phyloP scores from a whole-genome alignment of 208 protist species.

The Naegleria fowleri region DNA sequence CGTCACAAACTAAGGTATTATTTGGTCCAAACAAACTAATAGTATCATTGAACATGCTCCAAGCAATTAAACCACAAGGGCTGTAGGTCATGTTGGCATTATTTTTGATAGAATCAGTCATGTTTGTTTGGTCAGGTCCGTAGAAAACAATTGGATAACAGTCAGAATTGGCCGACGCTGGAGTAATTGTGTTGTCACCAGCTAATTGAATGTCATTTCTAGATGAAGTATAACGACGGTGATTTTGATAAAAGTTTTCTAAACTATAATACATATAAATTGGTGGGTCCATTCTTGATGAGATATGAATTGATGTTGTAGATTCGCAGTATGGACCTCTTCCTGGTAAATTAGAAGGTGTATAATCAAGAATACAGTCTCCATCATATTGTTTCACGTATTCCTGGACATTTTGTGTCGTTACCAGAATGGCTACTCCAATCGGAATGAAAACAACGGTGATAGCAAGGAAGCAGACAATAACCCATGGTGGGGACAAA shows the following conservation, averaged over 20 bases:
- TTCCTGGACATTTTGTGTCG: constrained; percentile 62
- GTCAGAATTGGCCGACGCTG: neutral
- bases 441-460: constrained; percentile 83
- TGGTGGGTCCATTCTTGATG: constrained; percentile 62
- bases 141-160: constrained; percentile 28
- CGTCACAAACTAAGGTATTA: neutral
- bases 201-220: constrained; percentile 63
- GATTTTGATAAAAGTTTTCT: constrained; percentile 96
- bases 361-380: neutral
- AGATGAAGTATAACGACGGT: constrained; percentile 81
- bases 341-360: neutral
- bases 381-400: constrained; percentile 65
- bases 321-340: neutral
- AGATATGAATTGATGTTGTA: constrained; percentile 35
- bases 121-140: constrained; percentile 38
- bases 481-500: constrained; percentile 77
- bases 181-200: constrained; percentile 35
- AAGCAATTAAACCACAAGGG: constrained; percentile 92
- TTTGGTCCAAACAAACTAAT: neutral
- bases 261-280: constrained; percentile 95
- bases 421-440: constrained; percentile 66
- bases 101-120: neutral
- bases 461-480: constrained; percentile 75
- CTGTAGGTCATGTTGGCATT: constrained; percentile 67
- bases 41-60: constrained; percentile 93